These are phyloP conservation scores for Mycena floridula DNA, from an alignment of 768 basidiomycete species.

Conservation along the genomic window DNA sequence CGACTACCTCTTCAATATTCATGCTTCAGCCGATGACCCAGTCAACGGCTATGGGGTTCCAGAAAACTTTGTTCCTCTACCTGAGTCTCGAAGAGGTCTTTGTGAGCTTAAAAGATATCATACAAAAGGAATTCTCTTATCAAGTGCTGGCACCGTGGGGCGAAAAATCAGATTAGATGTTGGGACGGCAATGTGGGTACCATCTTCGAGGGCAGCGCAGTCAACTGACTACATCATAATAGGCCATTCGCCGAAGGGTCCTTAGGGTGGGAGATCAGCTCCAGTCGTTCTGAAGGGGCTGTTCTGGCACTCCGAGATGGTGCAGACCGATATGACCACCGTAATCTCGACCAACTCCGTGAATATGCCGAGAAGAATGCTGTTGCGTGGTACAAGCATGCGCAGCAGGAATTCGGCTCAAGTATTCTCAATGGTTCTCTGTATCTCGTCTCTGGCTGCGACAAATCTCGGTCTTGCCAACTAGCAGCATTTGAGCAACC, in stretches of 20 bases:
- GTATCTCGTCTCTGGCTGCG: constrained; percentile 14
- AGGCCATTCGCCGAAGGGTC: background rate
- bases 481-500: constrained; percentile 10
- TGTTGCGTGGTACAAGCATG: constrained; percentile 11
- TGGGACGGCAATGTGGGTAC: no score
- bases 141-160: background rate
- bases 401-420: constrained; percentile 5
- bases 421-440: constrained; percentile 9
- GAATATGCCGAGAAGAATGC: constrained; percentile 8
- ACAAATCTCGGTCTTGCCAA: constrained; percentile 11
- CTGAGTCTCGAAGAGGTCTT: background rate
- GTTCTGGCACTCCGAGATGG: constrained; percentile 11
- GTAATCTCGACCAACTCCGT: constrained; percentile 5
- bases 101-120: background rate
- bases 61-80: background rate
- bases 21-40: background rate
- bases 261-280: background rate
- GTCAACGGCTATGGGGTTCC: constrained; percentile 1
- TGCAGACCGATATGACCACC: constrained; percentile 1
- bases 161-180: no score
- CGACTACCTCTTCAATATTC: constrained; percentile 5
- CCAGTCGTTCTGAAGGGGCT: constrained; percentile 7
- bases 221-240: background rate
- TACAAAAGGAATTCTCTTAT: background rate
- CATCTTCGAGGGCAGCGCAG: no score